These are phyloP conservation scores for Purpureocillium lavendulum DNA, from an alignment of 2,329 filamentous ascomycete genomes.

Conservation along the genomic window DNA sequence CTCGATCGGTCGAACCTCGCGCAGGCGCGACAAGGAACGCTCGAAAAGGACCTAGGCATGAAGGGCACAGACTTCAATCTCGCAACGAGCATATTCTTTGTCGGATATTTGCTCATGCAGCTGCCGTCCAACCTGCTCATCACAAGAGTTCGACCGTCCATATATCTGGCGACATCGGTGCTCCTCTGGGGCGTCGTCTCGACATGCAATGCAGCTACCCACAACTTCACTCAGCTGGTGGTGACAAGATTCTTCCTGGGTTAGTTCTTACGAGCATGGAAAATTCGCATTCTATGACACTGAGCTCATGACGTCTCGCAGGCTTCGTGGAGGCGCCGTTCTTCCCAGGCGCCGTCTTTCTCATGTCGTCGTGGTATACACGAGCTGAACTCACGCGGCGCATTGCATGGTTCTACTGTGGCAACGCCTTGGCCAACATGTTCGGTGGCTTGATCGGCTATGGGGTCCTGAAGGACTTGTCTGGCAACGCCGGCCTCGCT, in stretches of 20 bases:
- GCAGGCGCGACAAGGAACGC: constrained; percentile 43
- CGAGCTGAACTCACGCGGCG: constrained; percentile 43
- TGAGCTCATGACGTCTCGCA: constrained; percentile 1
- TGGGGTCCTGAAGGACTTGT: constrained; percentile 28
- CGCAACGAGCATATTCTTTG: constrained; percentile 36
- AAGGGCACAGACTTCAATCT: no score
- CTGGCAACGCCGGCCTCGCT: constrained; percentile 39
- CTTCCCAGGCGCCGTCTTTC: constrained; percentile 38
- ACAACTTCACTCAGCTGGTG: constrained; percentile 32
- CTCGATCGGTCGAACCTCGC: constrained; percentile 45
- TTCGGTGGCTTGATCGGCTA: constrained; percentile 40
- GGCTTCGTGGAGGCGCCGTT: constrained; percentile 38
- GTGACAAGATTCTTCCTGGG: constrained; percentile 38
- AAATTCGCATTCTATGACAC: no score
- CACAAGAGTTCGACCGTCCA: constrained; percentile 41
- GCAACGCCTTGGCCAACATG: constrained; percentile 44
- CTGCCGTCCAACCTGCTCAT: constrained; percentile 52
- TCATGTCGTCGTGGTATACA: constrained; percentile 38
- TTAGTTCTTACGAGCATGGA: background rate
- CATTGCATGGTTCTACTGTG: constrained; percentile 50
- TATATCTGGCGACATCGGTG: constrained; percentile 43
- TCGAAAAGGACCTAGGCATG: constrained; percentile 25
- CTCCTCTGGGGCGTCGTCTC: constrained; percentile 27
- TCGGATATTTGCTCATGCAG: constrained; percentile 54
- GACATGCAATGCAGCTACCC: constrained; percentile 37